Evolutionary conservation across 805 yeast species (phyloP).

Genomic region (Cyberlindnera nakhonratchasimensis): DNA sequence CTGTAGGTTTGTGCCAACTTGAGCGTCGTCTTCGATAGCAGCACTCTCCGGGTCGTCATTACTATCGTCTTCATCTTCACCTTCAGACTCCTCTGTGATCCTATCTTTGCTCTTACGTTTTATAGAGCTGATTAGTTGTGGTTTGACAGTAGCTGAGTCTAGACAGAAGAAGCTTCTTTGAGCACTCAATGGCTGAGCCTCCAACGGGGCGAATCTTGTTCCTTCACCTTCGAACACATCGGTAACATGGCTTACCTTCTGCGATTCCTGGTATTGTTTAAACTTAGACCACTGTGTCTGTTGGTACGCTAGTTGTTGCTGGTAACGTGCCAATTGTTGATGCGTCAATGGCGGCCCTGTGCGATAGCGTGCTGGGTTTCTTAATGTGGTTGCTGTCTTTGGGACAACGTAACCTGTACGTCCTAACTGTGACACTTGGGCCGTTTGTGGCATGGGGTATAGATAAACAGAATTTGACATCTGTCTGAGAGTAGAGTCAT

Average conservation of each 20-base stretch:
- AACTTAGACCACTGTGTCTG: constrained; percentile 29
- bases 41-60: constrained; percentile 32
- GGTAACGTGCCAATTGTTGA: constrained; percentile 24
- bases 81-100: constrained; percentile 18
- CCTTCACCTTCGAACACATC: constrained; percentile 49
- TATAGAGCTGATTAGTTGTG: constrained; percentile 9
- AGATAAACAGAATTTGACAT: constrained; percentile 16
- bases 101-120: constrained; percentile 5
- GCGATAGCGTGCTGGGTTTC: constrained; percentile 18
- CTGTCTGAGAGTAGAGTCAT: constrained; percentile 11
- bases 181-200: constrained; percentile 50
- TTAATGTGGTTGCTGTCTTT: constrained; percentile 22
- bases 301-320: constrained; percentile 26
- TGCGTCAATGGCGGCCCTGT: constrained; percentile 23
- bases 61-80: constrained; percentile 14
- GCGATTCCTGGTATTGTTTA: constrained; percentile 24
- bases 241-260: constrained; percentile 34
- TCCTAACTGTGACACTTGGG: background rate
- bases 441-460: constrained; percentile 8
- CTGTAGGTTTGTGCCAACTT: constrained; percentile 18
- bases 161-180: constrained; percentile 39
- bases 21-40: constrained; percentile 36
- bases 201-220: constrained; percentile 44
- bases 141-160: constrained; percentile 18
- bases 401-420: constrained; percentile 12